These are phyloP conservation scores for Huntiella bhutanensis DNA, from an alignment of 2,329 filamentous ascomycete genomes.

Conservation along the genomic window DNA sequence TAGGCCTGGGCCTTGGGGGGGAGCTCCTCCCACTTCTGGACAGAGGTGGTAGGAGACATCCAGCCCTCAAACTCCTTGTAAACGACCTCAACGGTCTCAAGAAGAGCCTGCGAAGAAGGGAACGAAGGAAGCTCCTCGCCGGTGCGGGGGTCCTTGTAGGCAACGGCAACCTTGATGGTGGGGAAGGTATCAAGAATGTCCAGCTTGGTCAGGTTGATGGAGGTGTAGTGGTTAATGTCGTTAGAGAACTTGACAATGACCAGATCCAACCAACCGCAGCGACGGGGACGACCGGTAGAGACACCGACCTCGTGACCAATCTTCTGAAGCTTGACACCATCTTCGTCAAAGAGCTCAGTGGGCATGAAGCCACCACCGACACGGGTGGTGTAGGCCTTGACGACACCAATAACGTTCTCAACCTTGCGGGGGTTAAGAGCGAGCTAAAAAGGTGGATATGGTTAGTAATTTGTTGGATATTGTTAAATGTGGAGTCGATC, in stretches of 20 bases:
- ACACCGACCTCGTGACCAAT: conserved; percentile 22
- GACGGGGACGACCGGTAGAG: conserved; percentile 11
- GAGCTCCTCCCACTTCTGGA: conserved; percentile 41
- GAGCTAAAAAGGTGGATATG: conserved; percentile 9
- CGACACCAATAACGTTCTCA: conserved; percentile 40
- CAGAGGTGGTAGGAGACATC: conserved; percentile 42
- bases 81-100: conserved; percentile 41
- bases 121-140: conserved; percentile 37
- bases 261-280: conserved; percentile 38
- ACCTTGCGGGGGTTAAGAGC: conserved; percentile 33
- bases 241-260: conserved; percentile 46
- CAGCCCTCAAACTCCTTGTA: conserved; percentile 54
- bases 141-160: conserved; percentile 35
- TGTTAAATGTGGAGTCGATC: not conserved
- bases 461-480: conserved; percentile 2
- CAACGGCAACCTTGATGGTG: conserved; percentile 50
- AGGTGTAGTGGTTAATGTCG: conserved; percentile 32
- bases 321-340: conserved; percentile 23
- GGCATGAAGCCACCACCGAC: conserved; percentile 44
- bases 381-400: conserved; percentile 41
- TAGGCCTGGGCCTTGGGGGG: conserved; percentile 47
- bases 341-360: conserved; percentile 30
- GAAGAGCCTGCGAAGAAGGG: conserved; percentile 40
- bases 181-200: conserved; percentile 57
- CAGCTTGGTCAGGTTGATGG: conserved; percentile 32